Evolutionary conservation across 2,329 filamentous ascomycete species (phyloP).

Genomic region (Fusarium phyllophilum): DNA sequence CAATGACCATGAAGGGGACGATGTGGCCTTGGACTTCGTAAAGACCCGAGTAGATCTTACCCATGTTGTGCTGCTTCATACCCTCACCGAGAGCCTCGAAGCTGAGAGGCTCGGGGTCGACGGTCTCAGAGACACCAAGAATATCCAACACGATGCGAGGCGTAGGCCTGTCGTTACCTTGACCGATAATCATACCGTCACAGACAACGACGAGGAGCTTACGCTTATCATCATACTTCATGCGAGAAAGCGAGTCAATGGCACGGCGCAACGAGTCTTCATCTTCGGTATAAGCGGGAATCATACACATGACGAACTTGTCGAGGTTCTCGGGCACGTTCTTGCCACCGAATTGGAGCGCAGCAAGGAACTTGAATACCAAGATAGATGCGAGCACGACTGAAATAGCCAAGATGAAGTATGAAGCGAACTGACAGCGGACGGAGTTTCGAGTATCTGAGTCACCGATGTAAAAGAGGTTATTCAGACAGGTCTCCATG

Average conservation of each 20-base stretch:
- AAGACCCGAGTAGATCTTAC: slow-evolving; percentile 95
- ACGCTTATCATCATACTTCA: slow-evolving; percentile 98
- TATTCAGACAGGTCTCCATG: slow-evolving; percentile 88
- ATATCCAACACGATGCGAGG: slow-evolving; percentile 97
- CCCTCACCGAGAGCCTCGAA: slow-evolving; percentile 97
- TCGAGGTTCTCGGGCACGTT: slow-evolving; percentile 95
- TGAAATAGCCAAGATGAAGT: slow-evolving; percentile 88
- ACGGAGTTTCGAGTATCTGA: slow-evolving; percentile 90
- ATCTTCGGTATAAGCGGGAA: slow-evolving; percentile 97
- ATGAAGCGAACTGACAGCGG: slow-evolving; percentile 87
- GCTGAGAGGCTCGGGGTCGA: slow-evolving; percentile 94
- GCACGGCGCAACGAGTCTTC: slow-evolving; percentile 97
- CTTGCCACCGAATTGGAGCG: slow-evolving; percentile 91
- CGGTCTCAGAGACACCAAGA: slow-evolving; percentile 89
- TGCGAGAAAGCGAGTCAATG: slow-evolving; percentile 93
- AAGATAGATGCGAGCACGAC: slow-evolving; percentile 84
- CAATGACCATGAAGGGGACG: slow-evolving; percentile 94
- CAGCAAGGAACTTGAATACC: slow-evolving; percentile 95
- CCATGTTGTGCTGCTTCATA: slow-evolving; percentile 99
- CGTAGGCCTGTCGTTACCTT: slow-evolving; percentile 95
- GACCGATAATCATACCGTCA: slow-evolving; percentile 99
- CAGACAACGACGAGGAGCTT: slow-evolving; percentile 94
- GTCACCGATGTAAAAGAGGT: slow-evolving; percentile 93
- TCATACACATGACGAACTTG: slow-evolving; percentile 98
- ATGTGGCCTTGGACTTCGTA: slow-evolving; percentile 99